Evolutionary conservation across 495 filamentous ascomycete species (phyloP), one percentile per base, ranked within the genome.

Genomic region (Umbilicaria muhlenbergii): DNA sequence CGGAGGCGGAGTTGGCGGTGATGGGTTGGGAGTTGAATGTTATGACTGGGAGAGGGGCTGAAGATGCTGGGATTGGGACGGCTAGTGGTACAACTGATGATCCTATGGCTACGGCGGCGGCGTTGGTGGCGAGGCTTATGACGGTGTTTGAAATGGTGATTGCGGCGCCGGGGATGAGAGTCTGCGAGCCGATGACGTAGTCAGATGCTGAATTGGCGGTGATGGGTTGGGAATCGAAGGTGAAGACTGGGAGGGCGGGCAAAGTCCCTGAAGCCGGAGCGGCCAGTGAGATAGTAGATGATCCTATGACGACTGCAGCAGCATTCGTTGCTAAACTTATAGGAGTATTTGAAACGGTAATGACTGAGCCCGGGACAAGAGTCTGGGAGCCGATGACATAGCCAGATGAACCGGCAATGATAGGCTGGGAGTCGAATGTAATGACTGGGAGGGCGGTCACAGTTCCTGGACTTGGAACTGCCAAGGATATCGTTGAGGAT

Each of bases 81-180:
- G 24, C 0, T 28, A 28, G 8, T 5, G 24, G 24, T 5, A 28
- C 0, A 6, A 10, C 8, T 3, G 24, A 28, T 28, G 24, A 3
- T 6, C 24, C 24, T 28, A 28, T 28, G 24, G 8, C 24, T 3
- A 28, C 6, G 0, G 24, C 24, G 24, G 24, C 24, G 24, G 2
- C 24, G 6, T 28, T 28, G 5, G 24, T 28, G 24, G 24, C 24
- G 5, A 28, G 24, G 24, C 24, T 28, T 28, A 15, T 66, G 81
- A 40, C 6, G 24, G 24, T 28, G 24, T 41, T 38, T 3, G 17
- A 37, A 21, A 38, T 15, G 11, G 46, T 48, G 21, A 44, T 32
- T 3, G 46, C 41, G 3, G 46, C 17, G 3, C 41, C 46, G 10
- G 28, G 36, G 19, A 42, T 33, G 11, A 48, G 38, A 2, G 39